Percentiles rank a stretch among this genome's conserved stretches.
These are phyloP conservation scores for Zelonia costaricensis DNA, from an alignment of 208 protist genomes.

Conservation along the genomic window DNA sequence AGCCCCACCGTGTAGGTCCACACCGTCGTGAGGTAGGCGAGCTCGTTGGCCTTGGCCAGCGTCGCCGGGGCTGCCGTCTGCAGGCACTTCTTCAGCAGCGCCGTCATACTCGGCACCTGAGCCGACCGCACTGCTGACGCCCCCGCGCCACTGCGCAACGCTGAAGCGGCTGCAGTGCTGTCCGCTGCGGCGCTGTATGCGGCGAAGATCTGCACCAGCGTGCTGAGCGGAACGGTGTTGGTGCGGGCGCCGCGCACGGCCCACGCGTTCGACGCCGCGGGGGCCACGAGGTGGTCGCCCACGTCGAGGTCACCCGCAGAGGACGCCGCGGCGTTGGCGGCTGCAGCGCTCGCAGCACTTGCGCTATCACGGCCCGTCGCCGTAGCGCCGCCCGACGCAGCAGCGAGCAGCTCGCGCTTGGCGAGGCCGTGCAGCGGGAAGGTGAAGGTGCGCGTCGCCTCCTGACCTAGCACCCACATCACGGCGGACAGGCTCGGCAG, in stretches of 20 bases:
- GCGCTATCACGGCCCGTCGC: neutral
- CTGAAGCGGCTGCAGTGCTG: neutral
- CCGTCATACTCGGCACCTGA: slow-evolving; percentile 22
- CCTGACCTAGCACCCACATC: slow-evolving; percentile 66
- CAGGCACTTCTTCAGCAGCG: slow-evolving; percentile 23
- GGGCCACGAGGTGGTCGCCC: slow-evolving; percentile 43
- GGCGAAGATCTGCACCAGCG: slow-evolving; percentile 4
- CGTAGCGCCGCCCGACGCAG: slow-evolving; percentile 18
- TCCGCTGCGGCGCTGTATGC: neutral
- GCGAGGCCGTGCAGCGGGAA: slow-evolving; percentile 56
- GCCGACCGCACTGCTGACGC: slow-evolving; percentile 5
- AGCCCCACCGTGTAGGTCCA: slow-evolving; percentile 25
- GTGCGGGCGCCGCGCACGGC: slow-evolving; percentile 39
- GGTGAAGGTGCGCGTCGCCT: slow-evolving; percentile 34
- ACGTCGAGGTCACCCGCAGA: slow-evolving; percentile 44
- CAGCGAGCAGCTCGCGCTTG: slow-evolving; percentile 38
- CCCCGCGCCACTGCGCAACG: neutral
- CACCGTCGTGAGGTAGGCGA: slow-evolving; percentile 16
- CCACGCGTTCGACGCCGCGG: slow-evolving; percentile 37
- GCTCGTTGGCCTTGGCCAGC: slow-evolving; percentile 20
- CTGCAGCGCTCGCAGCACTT: neutral
- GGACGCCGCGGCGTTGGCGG: neutral
- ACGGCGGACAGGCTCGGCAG: slow-evolving; percentile 74
- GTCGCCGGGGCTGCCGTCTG: slow-evolving; percentile 4
- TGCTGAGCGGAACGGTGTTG: slow-evolving; percentile 13